phyloP scores from a whole-genome alignment of 1,139 yeast species.

The Candida sanyaensis region DNA sequence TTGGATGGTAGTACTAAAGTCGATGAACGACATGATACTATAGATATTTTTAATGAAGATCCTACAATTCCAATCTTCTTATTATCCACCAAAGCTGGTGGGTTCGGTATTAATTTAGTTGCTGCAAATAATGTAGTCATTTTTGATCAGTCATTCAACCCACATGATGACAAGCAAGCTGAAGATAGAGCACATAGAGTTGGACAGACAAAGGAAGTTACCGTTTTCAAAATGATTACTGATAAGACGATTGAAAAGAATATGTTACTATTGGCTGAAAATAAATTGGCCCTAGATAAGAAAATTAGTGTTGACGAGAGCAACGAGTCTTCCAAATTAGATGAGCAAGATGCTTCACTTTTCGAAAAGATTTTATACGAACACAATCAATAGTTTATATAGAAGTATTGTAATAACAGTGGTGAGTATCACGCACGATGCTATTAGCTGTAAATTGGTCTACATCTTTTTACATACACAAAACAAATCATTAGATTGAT shows the following conservation, averaged over 20 bases:
- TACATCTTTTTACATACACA: neutral
- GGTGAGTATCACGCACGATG: no score
- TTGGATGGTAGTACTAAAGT: constrained; percentile 94
- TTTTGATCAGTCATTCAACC: constrained; percentile 92
- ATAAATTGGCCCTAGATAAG: constrained; percentile 84
- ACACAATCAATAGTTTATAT: constrained; percentile 3
- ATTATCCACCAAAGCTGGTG: constrained; percentile 95
- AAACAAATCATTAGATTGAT: neutral
- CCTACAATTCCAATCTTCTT: constrained; percentile 81
- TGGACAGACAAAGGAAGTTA: constrained; percentile 89
- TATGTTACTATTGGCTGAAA: constrained; percentile 81
- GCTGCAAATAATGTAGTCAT: constrained; percentile 93
- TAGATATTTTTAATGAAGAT: constrained; percentile 86
- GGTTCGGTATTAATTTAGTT: constrained; percentile 94
- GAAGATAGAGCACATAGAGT: constrained; percentile 98
- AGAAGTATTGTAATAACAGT: neutral
- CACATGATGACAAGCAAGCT: constrained; percentile 98
- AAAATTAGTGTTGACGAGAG: constrained; percentile 53
- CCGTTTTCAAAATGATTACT: constrained; percentile 75
- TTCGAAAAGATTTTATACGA: constrained; percentile 53
- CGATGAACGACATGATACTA: constrained; percentile 87
- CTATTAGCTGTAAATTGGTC: no score
- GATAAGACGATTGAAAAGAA: constrained; percentile 85
- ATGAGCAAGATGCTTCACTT: constrained; percentile 54
- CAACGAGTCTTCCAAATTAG: constrained; percentile 41